Evolutionary conservation across 208 protist genomes (phyloP), one percentile per base, ranked within the genome.

Genomic region (Wallacemonas sp.): DNA sequence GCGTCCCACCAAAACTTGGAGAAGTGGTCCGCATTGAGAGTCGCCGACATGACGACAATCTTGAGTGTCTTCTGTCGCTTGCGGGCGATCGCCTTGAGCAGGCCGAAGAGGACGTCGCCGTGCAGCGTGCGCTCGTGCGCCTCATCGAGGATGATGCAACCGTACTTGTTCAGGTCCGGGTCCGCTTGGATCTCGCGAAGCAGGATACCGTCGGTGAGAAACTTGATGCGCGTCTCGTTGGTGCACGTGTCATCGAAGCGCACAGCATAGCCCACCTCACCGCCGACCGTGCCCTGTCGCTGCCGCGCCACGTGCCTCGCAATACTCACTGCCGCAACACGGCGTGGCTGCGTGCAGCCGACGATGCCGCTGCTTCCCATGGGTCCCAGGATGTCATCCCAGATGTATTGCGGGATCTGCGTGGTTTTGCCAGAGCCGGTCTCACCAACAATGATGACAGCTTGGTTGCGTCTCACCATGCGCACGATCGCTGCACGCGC

Each of bases 81-180:
- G 16, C 78, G 72, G 1, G 80, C 74, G 48, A 97, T 87, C n/a
- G 82, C 69, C 68, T 98, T 98, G 11, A 97, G 76, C 44, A 98
- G 66, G 26, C 92, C 93, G 76, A 97, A 96, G 17, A 98, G 76
- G 0, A 97, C 85, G 65, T 98, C 95, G 11, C 88, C 88, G 68
- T 97, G 88, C 54, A 99, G 88, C 3, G 98, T 99, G 36, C 98
- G 85, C 85, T 99, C 98, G 87, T 99, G 98, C 14, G 98, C 98
- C 86, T 99, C 99, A 84, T 99, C 99, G n/a, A 99, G 89, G 60
- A 99, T 99, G 32, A 99, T 94, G 56, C 97, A 95, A 44, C 86
- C 85, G 76, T 99, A 99, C 46, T 93, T 75, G 30, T 46, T 46
- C 32, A 99, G 72, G n/a, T 83, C 64, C 9, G 93, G 85, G 76